Base-by-base conservation (phyloP, 768 basidiomycete species). In the Boletus reticuloceps region DNA sequence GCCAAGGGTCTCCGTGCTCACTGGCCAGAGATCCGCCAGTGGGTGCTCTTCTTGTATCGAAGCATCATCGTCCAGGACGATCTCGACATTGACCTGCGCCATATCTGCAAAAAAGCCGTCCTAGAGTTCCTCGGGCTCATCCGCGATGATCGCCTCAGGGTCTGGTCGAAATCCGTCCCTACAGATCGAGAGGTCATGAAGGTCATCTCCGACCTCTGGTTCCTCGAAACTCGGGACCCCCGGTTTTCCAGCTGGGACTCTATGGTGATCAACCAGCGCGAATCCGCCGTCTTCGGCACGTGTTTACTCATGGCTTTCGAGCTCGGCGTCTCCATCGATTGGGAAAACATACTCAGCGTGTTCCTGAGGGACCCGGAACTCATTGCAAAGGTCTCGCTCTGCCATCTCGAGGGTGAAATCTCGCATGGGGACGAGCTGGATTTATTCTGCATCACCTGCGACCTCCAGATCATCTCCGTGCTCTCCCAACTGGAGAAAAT, bases 291-390 rank as follows among this genome's bases (percentile, higher is more conserved):
- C 40, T 58, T 69, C 42, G 67, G 69, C 12, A 58, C 64, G 4
- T 62, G 59, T 38, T 68, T 69, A 31, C 59, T 71, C 32, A 60
- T 69, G 43, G 60, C 67, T 4, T 55, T 66, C 22, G 67, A 71
- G 27, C 19, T 40, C 17, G 55, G 48, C 4, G 42, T 22, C 7
- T 17, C 50, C 19, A 50, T 69, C 47, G 62, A 69, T 32, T 70
- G 53, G 60, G 53, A 22, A 3, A 62, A 69, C 14, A 29, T 70
- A 34, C 62, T 69, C 20, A 29, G 51, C 31, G 38, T 61, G 32
- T 70, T 69, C 36, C 41, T 51, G 0, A 58, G 56, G 9, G 60
- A 66, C 16, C 39, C 62, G 6, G 60, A 60, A 14, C 11, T 59
- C 29, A 47, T 69, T 29, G 60, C 68, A 2, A 56, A 50, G 22